Percentiles rank a stretch among this genome's conserved stretches.
Evolutionary conservation across 495 filamentous ascomycete genomes (phyloP).

Genomic region (Lineolata rhizophorae): DNA sequence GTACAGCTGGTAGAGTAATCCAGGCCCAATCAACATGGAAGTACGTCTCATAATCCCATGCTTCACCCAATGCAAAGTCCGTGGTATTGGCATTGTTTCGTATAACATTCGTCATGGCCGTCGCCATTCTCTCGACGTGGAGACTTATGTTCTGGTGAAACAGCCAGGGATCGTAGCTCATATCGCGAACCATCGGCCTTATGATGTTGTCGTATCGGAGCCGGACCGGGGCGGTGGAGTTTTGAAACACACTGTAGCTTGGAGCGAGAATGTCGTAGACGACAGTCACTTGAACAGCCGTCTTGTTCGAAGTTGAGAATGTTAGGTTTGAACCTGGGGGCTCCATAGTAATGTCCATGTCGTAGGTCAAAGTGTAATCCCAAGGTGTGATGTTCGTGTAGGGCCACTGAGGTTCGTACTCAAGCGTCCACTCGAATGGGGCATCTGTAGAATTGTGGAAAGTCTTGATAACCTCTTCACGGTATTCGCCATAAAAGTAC

Average conservation of each 20-base stretch:
- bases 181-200: background rate
- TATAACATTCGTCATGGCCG: constrained; percentile 6
- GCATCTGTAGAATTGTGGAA: constrained; percentile 4
- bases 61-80: constrained; percentile 1
- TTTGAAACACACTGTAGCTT: too few species aligned
- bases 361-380: constrained; percentile 1
- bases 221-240: constrained; percentile 1
- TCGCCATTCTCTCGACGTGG: constrained; percentile 5
- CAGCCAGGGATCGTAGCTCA: constrained; percentile 5
- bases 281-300: too few species aligned
- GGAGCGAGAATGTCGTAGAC: too few species aligned
- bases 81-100: background rate
- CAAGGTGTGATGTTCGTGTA: background rate
- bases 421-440: constrained; percentile 2
- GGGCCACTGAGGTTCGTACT: background rate
- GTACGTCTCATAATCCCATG: constrained; percentile 4
- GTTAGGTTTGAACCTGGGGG: background rate
- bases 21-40: constrained; percentile 7
- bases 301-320: background rate
- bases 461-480: constrained; percentile 1
- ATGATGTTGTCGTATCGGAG: constrained; percentile 1
- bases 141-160: constrained; percentile 3
- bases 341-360: constrained; percentile 1
- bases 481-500: constrained; percentile 5
- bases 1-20: constrained; percentile 5